phyloP scores from a whole-genome alignment of 192 early-diverging fungal genomes.

The Haplosporangium gracile region DNA sequence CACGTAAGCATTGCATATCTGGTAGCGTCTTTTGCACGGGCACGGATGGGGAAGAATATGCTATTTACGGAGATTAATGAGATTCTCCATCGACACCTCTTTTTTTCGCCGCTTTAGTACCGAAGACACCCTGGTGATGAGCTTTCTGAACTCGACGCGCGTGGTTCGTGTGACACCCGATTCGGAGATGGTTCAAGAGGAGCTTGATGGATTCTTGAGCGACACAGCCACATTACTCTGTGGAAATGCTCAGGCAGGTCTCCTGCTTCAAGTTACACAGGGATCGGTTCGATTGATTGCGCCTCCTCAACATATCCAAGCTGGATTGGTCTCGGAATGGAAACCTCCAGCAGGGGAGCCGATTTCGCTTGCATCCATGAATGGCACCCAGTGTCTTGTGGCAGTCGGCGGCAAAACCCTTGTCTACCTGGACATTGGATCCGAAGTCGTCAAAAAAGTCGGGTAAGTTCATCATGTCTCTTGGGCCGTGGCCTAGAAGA shows the following conservation, averaged over 20 bases:
- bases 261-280: constrained; percentile 64
- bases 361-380: constrained; percentile 73
- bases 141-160: constrained; percentile 74
- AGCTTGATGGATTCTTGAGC: constrained; percentile 45
- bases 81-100: neutral
- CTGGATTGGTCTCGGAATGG: constrained; percentile 65
- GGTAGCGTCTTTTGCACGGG: too few species aligned
- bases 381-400: constrained; percentile 66
- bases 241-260: constrained; percentile 35
- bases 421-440: constrained; percentile 69
- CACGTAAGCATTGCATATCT: constrained; percentile 42
- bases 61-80: neutral
- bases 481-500: neutral
- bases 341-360: constrained; percentile 44
- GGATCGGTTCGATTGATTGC: constrained; percentile 63
- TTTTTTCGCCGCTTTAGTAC: constrained; percentile 59
- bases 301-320: constrained; percentile 47
- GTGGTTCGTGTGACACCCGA: constrained; percentile 60
- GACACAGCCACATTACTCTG: constrained; percentile 29
- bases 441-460: constrained; percentile 48
- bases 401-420: constrained; percentile 68
- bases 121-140: constrained; percentile 67
- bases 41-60: neutral
- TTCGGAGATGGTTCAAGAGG: constrained; percentile 64
- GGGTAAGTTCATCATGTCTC: constrained; percentile 44